Percentiles rank a stretch among this genome's conserved stretches.
phyloP scores from a whole-genome alignment of 768 basidiomycete species.

The Russula compacta region DNA sequence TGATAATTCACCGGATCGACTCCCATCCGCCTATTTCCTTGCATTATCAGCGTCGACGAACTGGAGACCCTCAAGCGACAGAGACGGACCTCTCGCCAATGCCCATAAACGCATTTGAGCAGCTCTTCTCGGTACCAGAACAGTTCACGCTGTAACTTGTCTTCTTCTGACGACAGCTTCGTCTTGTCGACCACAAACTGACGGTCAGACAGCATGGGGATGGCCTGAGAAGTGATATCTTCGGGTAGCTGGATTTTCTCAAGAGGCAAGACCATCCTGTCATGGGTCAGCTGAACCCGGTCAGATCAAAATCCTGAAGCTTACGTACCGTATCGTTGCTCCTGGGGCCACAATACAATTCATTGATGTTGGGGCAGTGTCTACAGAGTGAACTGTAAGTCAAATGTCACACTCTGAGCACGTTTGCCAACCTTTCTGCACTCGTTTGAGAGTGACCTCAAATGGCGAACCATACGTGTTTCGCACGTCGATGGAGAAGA shows the following conservation, averaged over 20 bases:
- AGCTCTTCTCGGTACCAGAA: slow-evolving; percentile 97
- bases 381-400: slow-evolving; percentile 26
- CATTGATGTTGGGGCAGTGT: slow-evolving; percentile 31
- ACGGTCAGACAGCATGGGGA: slow-evolving; percentile 78
- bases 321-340: slow-evolving; percentile 64
- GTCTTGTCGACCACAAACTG: slow-evolving; percentile 87
- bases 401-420: neutral
- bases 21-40: slow-evolving; percentile 58
- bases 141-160: slow-evolving; percentile 60
- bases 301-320: neutral
- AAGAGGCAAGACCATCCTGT: slow-evolving; percentile 61
- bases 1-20: slow-evolving; percentile 65
- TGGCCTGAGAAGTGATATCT: slow-evolving; percentile 49
- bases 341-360: slow-evolving; percentile 75
- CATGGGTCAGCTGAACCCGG: neutral
- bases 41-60: neutral
- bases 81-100: slow-evolving; percentile 76
- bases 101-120: slow-evolving; percentile 54
- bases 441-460: slow-evolving; percentile 69
- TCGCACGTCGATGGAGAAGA: slow-evolving; percentile 83
- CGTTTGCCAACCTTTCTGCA: slow-evolving; percentile 43
- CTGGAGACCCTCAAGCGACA: neutral
- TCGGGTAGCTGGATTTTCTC: slow-evolving; percentile 57
- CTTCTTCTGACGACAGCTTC: slow-evolving; percentile 47
- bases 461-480: slow-evolving; percentile 91